Conservation (phyloP, 1,139 yeast genomes). For the Saccharomyces hybrid region DNA sequence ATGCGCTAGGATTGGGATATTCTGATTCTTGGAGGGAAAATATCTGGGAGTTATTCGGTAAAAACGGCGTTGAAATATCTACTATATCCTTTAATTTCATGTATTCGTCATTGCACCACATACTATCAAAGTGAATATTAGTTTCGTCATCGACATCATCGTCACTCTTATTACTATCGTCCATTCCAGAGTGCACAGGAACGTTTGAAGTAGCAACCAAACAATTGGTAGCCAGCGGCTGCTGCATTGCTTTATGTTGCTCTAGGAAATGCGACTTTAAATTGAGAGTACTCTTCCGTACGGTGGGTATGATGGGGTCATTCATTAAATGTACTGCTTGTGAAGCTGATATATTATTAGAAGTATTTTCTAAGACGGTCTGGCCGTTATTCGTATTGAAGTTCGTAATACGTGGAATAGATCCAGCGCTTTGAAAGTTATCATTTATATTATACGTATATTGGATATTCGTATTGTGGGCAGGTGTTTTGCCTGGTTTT, state of each 20-base stretch:
- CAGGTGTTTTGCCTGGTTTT: neutral
- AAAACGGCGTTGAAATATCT: neutral
- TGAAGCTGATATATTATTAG: neutral
- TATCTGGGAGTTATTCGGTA: neutral
- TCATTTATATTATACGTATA: neutral
- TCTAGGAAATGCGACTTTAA: neutral
- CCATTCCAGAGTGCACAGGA: neutral
- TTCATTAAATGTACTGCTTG: neutral
- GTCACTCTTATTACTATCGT: neutral
- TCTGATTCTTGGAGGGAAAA: neutral
- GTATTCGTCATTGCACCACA: constrained; percentile 46
- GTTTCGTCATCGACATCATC: neutral
- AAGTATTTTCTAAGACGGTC: neutral
- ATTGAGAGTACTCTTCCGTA: neutral
- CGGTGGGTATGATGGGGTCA: neutral
- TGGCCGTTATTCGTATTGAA: neutral
- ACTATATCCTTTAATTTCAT: constrained; percentile 49
- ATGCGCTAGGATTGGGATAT: neutral
- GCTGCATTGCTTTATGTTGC: neutral
- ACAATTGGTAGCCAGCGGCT: neutral
- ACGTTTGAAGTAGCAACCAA: neutral
- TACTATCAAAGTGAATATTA: constrained; percentile 18
- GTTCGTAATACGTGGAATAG: neutral
- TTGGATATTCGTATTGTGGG: neutral
- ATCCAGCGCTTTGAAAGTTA: neutral